Evolutionary conservation across 441 rosid species (phyloP).

Genomic region (Populus hybrid): DNA sequence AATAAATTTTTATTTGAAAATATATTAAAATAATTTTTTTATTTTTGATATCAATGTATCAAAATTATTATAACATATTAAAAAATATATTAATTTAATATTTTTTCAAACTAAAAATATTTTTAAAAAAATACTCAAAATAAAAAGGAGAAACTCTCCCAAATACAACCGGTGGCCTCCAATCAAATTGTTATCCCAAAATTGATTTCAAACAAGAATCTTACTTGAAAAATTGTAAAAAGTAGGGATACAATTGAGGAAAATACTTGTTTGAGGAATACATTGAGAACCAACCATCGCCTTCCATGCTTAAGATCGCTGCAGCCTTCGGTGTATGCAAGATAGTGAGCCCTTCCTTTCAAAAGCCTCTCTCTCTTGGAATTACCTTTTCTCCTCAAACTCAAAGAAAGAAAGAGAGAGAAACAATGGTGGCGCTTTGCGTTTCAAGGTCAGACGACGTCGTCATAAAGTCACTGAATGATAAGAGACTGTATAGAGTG

Average conservation of each 20-base stretch:
- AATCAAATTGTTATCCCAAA: not conserved
- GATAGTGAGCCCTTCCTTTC: not conserved
- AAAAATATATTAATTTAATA: too few relatives aligned
- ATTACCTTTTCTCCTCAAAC: not conserved
- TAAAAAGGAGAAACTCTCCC: too few relatives aligned
- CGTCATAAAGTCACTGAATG: conserved; percentile 85
- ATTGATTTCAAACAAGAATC: not conserved
- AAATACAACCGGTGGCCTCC: too few relatives aligned
- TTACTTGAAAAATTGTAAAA: not conserved
- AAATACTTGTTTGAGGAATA: not conserved
- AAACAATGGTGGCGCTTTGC: conserved; percentile 38
- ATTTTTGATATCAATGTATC: too few relatives aligned
- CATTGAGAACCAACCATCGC: not conserved
- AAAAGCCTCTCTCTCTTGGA: not conserved
- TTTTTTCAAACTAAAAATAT: too few relatives aligned
- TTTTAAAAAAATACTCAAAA: too few relatives aligned
- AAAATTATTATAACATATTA: too few relatives aligned
- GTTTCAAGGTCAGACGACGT: conserved; percentile 49
- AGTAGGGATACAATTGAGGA: not conserved
- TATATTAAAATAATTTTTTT: too few relatives aligned
- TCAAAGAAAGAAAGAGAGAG: not conserved
- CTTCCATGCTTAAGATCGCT: not conserved
- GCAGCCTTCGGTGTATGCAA: not conserved
- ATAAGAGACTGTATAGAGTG: conserved; percentile 66
- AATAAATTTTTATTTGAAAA: too few relatives aligned